Conservation (phyloP, 257 asterid genomes). For the Solanum microdontum region DNA sequence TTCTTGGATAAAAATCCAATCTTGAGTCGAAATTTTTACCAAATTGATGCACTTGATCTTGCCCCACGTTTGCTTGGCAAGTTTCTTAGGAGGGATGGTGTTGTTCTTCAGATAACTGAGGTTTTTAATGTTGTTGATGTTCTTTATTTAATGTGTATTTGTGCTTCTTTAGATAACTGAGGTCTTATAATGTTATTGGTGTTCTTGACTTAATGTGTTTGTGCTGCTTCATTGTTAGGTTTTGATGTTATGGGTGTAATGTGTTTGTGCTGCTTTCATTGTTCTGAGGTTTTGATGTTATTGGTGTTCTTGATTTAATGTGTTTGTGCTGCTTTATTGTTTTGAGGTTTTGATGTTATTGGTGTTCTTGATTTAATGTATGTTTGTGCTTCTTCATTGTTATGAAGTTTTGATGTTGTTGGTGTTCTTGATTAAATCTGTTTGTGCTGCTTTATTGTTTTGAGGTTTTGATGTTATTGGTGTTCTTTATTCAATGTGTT, state of each 20-base stretch:
- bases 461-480: background rate
- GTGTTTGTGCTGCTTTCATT: background rate
- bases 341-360: slow-evolving; percentile 36
- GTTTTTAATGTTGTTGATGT: slow-evolving; percentile 9
- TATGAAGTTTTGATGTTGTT: background rate
- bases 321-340: background rate
- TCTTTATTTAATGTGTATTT: background rate
- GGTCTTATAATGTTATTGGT: too few relatives aligned
- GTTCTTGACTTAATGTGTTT: background rate
- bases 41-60: slow-evolving; percentile 88
- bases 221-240: slow-evolving; percentile 19
- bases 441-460: background rate
- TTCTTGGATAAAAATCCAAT: slow-evolving; percentile 27
- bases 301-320: background rate
- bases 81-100: slow-evolving; percentile 68
- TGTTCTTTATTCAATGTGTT: background rate
- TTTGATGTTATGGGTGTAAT: background rate
- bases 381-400: background rate
- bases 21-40: slow-evolving; percentile 55
- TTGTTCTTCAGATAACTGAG: slow-evolving; percentile 89
- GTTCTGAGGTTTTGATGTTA: background rate
- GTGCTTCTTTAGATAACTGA: background rate
- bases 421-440: background rate
- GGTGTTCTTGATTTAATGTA: background rate
- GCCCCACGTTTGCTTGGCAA: slow-evolving; percentile 94